Base-by-base conservation (phyloP, 2,329 filamentous ascomycete species). In the Truncatella angustata region DNA sequence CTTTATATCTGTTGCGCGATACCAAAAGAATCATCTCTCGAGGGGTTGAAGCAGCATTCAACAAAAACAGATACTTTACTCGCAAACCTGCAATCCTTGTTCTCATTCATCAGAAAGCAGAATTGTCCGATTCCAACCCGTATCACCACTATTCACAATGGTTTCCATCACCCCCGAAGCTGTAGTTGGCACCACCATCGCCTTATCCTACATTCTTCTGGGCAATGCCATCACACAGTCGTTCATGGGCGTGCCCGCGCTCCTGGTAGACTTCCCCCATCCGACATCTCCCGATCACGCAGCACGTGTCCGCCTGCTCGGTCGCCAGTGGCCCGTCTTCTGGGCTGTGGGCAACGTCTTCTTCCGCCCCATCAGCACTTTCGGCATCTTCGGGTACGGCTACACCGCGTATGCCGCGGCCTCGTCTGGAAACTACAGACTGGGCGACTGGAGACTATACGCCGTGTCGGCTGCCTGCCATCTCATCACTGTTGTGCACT, bases 141-240 rank as follows among this genome's bases (percentile, higher is more conserved):
- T n/a, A n/a, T n/a, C n/a, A n/a, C n/a, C n/a, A 32, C 28, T 32
- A 54, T 30, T 40, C 20, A 59, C 53, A 50, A 51, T 60, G 53
- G 10, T 50, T 42, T 50, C 58, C 34, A 20, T 59, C 28, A 23
- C 54, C 23, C 47, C 58, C 5, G 60, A 73, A 57, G 58, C 68
- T 43, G 68, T 78, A 12, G 65, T 73, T 42, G 73, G 73, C 43
- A 73, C 70, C 32, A 75, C 73, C 52, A 69, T 77, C 50, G 71
- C 73, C 10, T 73, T 73, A 55, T 78, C 75, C 2, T 78, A 75
- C 66, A 75, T 76, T 40, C 69, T 78, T 12, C 70, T 75, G 34
- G 76, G 76, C 51, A 79, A 79, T 65, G 76, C 75, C 11, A 73
- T 79, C 51, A 79, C 76, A 21, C 75, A 78, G 63, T 77, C 75